Conservation (phyloP, 768 basidiomycete species). For the Phylloporus arenicola region DNA sequence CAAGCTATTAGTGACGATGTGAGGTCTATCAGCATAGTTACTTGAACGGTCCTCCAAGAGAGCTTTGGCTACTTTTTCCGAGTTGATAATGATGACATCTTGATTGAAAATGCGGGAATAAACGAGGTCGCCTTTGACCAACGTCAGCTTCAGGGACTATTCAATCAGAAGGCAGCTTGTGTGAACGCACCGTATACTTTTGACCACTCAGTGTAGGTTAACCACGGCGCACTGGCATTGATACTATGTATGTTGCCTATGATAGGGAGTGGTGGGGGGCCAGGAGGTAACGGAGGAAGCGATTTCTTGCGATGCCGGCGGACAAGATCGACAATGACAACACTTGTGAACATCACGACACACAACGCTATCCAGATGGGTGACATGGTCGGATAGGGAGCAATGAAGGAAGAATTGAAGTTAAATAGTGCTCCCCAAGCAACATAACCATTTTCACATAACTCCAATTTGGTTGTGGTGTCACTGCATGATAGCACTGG, state of each 20-base stretch:
- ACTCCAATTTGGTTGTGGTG: not conserved
- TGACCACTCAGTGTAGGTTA: conserved; percentile 14
- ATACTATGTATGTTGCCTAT: conserved; percentile 13
- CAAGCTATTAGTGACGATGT: conserved; percentile 12
- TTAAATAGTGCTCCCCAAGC: not conserved
- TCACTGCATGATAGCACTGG: no score
- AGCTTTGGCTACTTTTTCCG: conserved; percentile 8
- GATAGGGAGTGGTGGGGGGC: conserved; percentile 5
- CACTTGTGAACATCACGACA: not conserved
- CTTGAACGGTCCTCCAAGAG: conserved; percentile 16
- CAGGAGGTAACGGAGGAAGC: not conserved
- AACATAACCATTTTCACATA: not conserved
- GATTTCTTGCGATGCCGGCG: not conserved
- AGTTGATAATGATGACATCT: conserved; percentile 11
- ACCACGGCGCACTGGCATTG: conserved; percentile 6
- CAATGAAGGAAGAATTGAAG: not conserved
- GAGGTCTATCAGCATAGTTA: conserved; percentile 18
- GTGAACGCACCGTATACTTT: conserved; percentile 5
- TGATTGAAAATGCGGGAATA: conserved; percentile 11
- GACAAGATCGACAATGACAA: not conserved
- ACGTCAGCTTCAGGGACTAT: not conserved
- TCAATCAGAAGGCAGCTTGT: not conserved
- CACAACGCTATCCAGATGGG: not conserved
- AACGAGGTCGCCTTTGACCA: conserved; percentile 9
- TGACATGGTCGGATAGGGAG: not conserved